Base-by-base conservation (phyloP, 108 stramenopile genomes). In the Pseudonitzschia delicatissima region DNA sequence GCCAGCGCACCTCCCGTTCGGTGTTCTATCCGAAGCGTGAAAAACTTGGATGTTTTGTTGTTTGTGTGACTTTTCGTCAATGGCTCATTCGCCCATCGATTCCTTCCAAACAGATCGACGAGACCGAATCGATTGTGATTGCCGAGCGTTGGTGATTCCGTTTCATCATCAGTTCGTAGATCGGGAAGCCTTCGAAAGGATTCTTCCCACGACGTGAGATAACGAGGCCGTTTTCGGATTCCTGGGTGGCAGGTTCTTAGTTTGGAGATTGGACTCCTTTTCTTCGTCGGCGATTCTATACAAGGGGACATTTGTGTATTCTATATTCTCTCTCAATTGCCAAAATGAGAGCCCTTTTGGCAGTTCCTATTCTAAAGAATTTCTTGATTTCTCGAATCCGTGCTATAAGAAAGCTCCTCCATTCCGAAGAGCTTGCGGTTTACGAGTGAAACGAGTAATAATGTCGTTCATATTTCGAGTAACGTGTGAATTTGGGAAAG, bases 11-110 rank as follows among this genome's bases (percentile, higher is more conserved):
- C 78, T 9, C 83, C 78, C 37, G 52, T 29, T 34, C 79, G 79
- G 66, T 85, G 82, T 37, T 84, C 82, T 49, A 88, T 32, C 37
- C 82, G 74, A 37, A 88, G 66, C 1, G 66, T 74, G 45, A 45
- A 58, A 36, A 60, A 60, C 3, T 55, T 55, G 31, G 9, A 13
- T 4, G 53, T n/a, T 33, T 21, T 17, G 2, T 48, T 48, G 42
- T 48, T 2, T 48, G 50, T 8, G 18, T 51, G n/a, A n/a, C 50
- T 23, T 57, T 57, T 35, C 15, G 32, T 8, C 27, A 57, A 25
- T 53, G 29, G 31, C 31, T 3, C 15, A 17, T 17, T 2, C 53
- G n/a, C 53, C 53, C 53, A 55, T 55, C 53, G 53, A n/a, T 55
- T 55, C 31, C 53, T 18, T 5, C 53, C 29, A 8, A 55, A 55